phyloP scores from a whole-genome alignment of 768 basidiomycete genomes.

The Lactarius evosmus region DNA sequence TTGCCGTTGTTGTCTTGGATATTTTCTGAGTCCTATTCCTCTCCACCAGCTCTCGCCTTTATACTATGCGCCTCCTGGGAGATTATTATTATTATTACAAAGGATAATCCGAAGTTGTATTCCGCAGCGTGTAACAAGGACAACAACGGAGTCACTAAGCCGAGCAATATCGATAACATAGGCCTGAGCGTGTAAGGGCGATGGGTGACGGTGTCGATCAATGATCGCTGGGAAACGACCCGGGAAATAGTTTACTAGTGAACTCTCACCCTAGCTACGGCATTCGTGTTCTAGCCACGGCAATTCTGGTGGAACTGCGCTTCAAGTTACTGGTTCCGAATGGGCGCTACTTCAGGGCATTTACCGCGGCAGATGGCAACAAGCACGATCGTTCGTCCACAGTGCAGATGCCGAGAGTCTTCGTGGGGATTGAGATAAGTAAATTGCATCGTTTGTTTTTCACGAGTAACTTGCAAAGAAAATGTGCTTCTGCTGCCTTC shows the following conservation, averaged over 20 bases:
- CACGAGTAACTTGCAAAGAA: too few relatives aligned
- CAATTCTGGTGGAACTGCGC: conserved; percentile 43
- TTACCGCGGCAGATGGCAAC: too few relatives aligned
- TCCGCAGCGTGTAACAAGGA: background rate
- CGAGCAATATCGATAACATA: background rate
- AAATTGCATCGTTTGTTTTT: too few relatives aligned
- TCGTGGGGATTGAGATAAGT: too few relatives aligned
- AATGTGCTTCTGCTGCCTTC: too few relatives aligned
- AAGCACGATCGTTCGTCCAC: too few relatives aligned
- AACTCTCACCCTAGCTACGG: too few relatives aligned
- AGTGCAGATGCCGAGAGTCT: too few relatives aligned
- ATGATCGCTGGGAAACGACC: too few relatives aligned
- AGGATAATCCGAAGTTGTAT: background rate
- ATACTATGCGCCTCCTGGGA: background rate
- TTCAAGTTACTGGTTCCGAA: background rate
- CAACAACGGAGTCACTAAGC: background rate
- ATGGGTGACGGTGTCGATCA: too few relatives aligned
- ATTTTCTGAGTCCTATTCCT: background rate
- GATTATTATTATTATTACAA: background rate
- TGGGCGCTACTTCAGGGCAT: background rate
- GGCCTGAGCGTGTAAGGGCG: too few relatives aligned
- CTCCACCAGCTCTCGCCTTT: background rate
- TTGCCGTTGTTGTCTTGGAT: background rate
- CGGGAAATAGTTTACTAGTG: too few relatives aligned
- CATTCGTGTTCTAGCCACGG: conserved; percentile 36